These are phyloP conservation scores for Hypsizygus marmoreus DNA, from an alignment of 768 basidiomycete species.

Conservation along the genomic window DNA sequence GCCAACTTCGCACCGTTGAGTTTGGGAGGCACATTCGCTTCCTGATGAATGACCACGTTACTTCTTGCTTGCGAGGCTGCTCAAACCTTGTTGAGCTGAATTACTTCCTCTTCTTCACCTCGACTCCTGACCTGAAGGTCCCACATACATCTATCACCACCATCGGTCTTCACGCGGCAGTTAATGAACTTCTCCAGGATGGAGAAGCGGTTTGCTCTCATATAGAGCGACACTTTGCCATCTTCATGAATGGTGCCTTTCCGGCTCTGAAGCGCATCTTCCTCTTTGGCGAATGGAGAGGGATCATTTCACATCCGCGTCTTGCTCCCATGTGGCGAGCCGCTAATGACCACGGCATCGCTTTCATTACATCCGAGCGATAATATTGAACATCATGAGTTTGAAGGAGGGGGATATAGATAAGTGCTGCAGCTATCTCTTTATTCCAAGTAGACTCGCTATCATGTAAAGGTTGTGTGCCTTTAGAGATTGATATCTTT, in stretches of 20 bases:
- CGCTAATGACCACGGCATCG: constrained; percentile 35
- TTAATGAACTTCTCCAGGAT: constrained; percentile 42
- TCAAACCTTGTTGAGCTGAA: constrained; percentile 51
- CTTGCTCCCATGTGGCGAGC: constrained; percentile 33
- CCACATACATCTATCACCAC: constrained; percentile 38
- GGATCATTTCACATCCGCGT: constrained; percentile 36
- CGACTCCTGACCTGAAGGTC: constrained; percentile 22
- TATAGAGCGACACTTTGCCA: constrained; percentile 48
- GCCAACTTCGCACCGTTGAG: constrained; percentile 54
- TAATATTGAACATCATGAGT: background rate
- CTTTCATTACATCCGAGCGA: constrained; percentile 18
- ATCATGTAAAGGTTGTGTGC: too few species aligned
- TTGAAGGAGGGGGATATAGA: too few species aligned
- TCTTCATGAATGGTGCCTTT: constrained; percentile 41
- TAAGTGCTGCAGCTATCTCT: too few species aligned
- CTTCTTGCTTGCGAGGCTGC: constrained; percentile 47
- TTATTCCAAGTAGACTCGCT: too few species aligned
- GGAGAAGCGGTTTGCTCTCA: constrained; percentile 39
- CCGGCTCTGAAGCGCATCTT: constrained; percentile 47
- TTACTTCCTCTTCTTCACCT: constrained; percentile 57
- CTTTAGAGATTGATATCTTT: constrained; percentile 3
- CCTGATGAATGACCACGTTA: constrained; percentile 48
- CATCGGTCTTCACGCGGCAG: constrained; percentile 53
- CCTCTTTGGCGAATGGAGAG: constrained; percentile 57
- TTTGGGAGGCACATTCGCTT: constrained; percentile 61